These are phyloP conservation scores for Saussurea involucrata DNA, from an alignment of 129 eudicot species.

Conservation along the genomic window DNA sequence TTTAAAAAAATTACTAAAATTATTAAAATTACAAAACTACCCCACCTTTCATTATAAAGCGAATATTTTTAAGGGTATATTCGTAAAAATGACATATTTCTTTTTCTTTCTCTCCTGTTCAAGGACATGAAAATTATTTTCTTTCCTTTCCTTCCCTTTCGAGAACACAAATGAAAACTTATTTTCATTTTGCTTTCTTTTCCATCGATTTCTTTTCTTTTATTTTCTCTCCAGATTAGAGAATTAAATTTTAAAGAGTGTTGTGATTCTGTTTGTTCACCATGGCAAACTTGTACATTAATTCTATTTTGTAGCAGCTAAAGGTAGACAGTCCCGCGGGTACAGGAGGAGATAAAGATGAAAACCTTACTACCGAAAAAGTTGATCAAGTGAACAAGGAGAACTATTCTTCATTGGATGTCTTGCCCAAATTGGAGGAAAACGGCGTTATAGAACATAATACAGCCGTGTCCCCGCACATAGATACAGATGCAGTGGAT, in stretches of 20 bases:
- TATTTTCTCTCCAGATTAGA: too few relatives aligned
- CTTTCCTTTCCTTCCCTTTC: too few relatives aligned
- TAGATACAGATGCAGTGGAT: slow-evolving; percentile 21
- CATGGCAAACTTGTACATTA: slow-evolving; percentile 5
- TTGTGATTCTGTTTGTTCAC: neutral
- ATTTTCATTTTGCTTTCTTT: too few relatives aligned
- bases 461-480: slow-evolving; percentile 16
- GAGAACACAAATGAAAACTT: too few relatives aligned
- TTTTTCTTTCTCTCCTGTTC: too few relatives aligned
- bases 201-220: too few relatives aligned
- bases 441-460: slow-evolving; percentile 18
- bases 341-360: slow-evolving; percentile 22
- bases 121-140: too few relatives aligned
- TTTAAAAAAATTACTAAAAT: too few relatives aligned
- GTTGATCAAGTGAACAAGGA: slow-evolving; percentile 29
- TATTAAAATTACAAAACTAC: too few relatives aligned
- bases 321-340: slow-evolving; percentile 31
- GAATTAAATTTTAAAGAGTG: neutral
- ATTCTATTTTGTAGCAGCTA: slow-evolving; percentile 30
- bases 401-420: slow-evolving; percentile 32
- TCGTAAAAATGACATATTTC: too few relatives aligned
- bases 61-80: too few relatives aligned
- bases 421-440: slow-evolving; percentile 26
- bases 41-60: too few relatives aligned
- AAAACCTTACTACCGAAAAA: slow-evolving; percentile 15